A percentile compares a stretch with the other conserved stretches of the same genome.
phyloP scores from a whole-genome alignment of 2,329 filamentous ascomycete genomes.

The Peltaster fructicola region DNA sequence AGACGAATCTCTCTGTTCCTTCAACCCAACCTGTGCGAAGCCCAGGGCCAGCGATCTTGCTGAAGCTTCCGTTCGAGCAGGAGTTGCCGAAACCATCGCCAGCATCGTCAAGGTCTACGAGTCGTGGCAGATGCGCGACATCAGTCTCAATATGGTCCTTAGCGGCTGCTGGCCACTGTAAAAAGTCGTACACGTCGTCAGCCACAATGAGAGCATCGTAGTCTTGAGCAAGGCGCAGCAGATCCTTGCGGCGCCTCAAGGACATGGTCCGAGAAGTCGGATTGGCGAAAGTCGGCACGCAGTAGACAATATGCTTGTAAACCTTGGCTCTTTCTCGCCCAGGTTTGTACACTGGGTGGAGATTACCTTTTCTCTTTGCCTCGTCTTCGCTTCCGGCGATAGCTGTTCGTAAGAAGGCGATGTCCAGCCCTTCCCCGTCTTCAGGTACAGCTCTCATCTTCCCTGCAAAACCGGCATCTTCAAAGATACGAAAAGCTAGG shows the following conservation, averaged over 20 bases:
- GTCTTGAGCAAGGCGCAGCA: conserved; percentile 61
- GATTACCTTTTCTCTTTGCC: conserved; percentile 8
- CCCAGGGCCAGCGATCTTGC: conserved; percentile 71
- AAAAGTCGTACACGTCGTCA: conserved; percentile 88
- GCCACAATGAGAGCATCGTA: conserved; percentile 68
- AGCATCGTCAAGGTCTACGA: conserved; percentile 56
- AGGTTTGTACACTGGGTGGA: conserved; percentile 29
- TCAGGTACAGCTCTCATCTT: conserved; percentile 55
- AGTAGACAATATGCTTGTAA: conserved; percentile 77
- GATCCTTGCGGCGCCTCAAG: conserved; percentile 42
- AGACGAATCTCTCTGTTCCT: conserved; percentile 43
- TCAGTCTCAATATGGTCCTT: conserved; percentile 7
- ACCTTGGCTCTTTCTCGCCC: conserved; percentile 48
- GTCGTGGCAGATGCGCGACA: conserved; percentile 41
- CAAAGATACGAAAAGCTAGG: conserved; percentile 69
- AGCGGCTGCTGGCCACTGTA: conserved; percentile 50
- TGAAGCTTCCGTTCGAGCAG: conserved; percentile 76
- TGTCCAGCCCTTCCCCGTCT: conserved; percentile 58
- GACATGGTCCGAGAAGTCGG: conserved; percentile 74
- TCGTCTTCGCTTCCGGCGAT: conserved; percentile 33
- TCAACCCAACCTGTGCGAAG: conserved; percentile 79
- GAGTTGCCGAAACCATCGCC: conserved; percentile 57
- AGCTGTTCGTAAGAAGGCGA: conserved; percentile 38
- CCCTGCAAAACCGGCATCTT: conserved; percentile 56
- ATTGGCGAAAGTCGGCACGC: conserved; percentile 76